Conservation (phyloP, 768 basidiomycete species). For the Astraeus odoratus region DNA sequence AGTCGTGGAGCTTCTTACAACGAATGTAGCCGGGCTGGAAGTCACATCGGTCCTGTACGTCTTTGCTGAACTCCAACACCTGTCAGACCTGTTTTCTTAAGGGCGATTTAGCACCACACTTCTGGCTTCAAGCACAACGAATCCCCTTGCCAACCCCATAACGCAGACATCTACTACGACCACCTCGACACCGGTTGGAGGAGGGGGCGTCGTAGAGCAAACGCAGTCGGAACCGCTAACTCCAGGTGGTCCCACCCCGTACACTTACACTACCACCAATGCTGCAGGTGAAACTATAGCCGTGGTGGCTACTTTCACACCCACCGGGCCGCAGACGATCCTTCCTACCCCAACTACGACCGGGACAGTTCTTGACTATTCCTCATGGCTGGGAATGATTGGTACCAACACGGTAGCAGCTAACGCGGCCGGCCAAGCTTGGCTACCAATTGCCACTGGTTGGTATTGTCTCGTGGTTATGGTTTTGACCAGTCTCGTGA, state of each 20-base stretch:
- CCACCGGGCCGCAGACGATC: constrained; percentile 23
- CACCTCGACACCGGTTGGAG: constrained; percentile 14
- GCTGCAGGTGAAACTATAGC: constrained; percentile 22
- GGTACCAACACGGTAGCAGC: constrained; percentile 25
- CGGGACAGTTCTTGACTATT: constrained; percentile 23
- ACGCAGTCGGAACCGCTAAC: constrained; percentile 33
- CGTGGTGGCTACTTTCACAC: constrained; percentile 22
- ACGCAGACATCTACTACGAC: constrained; percentile 16
- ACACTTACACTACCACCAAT: constrained; percentile 41
- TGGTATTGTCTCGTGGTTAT: constrained; percentile 25
- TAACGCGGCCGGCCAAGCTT: constrained; percentile 19
- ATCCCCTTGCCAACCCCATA: constrained; percentile 11
- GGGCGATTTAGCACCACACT: constrained; percentile 5
- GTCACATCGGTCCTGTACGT: constrained; percentile 41
- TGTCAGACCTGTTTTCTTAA: not conserved
- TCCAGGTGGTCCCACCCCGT: constrained; percentile 44
- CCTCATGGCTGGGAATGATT: constrained; percentile 23
- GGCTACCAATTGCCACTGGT: constrained; percentile 13
- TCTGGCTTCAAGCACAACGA: constrained; percentile 13
- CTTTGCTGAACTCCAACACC: not conserved
- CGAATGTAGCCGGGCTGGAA: constrained; percentile 32
- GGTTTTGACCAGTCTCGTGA: constrained; percentile 16
- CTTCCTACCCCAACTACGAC: constrained; percentile 22
- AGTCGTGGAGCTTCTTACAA: constrained; percentile 42
- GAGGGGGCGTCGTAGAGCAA: constrained; percentile 51